These are phyloP conservation scores for Breviolum minutum DNA, from an alignment of 73 alveolate species.

Conservation along the genomic window DNA sequence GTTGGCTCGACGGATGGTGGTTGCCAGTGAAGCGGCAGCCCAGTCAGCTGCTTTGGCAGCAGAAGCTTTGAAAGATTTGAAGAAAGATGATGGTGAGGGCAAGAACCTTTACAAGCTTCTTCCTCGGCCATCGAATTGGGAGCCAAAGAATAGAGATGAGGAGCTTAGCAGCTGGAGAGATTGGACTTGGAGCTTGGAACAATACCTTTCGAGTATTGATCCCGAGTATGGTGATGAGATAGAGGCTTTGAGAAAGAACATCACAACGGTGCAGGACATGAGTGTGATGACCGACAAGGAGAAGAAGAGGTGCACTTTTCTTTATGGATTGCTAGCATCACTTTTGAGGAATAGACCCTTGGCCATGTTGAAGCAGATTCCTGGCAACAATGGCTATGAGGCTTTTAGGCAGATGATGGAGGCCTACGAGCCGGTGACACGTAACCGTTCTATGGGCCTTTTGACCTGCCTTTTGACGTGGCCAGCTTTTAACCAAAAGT, in stretches of 20 bases:
- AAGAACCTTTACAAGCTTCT: not conserved
- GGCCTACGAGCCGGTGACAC: not conserved
- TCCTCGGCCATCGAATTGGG: not conserved
- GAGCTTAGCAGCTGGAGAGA: not conserved
- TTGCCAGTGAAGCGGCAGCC: conserved; percentile 10
- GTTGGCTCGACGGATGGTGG: not conserved
- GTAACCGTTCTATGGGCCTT: too few relatives aligned
- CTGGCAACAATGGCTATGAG: not conserved
- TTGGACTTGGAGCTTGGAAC: not conserved
- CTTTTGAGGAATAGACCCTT: not conserved
- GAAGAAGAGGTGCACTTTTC: not conserved
- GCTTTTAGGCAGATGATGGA: not conserved
- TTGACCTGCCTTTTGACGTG: too few relatives aligned
- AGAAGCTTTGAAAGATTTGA: not conserved
- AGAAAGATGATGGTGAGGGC: too few relatives aligned
- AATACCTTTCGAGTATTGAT: not conserved
- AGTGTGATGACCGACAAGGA: too few relatives aligned
- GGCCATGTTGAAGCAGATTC: not conserved
- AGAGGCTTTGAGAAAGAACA: not conserved
- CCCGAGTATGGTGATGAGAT: not conserved
- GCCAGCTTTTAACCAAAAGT: not conserved
- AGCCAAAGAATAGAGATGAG: not conserved
- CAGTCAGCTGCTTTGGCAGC: not conserved
- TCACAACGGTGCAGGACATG: not conserved
- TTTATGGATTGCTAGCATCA: not conserved